Evolutionary conservation across 2,329 filamentous ascomycete genomes (phyloP), one percentile per base, ranked within the genome.

Genomic region (Ploettnerulaceae sp.): DNA sequence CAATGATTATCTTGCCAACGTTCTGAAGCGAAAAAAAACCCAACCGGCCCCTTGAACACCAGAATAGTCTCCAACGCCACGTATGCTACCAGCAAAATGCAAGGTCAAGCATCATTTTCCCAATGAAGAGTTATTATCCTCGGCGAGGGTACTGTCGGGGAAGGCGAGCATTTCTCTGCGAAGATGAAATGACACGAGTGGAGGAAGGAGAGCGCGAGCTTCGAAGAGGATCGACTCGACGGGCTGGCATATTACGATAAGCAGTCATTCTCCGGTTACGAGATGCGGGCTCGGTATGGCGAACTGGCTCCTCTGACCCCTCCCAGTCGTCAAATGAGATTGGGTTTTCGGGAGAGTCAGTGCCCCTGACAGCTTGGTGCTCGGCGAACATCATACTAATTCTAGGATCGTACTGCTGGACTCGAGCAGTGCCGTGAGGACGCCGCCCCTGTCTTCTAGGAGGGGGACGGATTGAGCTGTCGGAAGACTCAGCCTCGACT

Each of bases 321-420:
- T 53, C 38, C 26, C 51, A 47, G 3, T 52, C 54, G 18, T 47
- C 51, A 3, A 52, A 45, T 18, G 47, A 47, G n/a, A 46, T 49
- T 7, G 39, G 44, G 21, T 55, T 47, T 15, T 46, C 47, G 29
- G 44, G 35, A n/a, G 45, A 39, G 5, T 45, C 54, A 50, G 51
- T 41, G 4, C 22, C n/a, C 21, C 21, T 28, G 12, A 18, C 28
- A 57, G 42, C 34, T 46, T 61, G 62, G 39, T 64, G 60, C 29
- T 59, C 56, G 7, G 61, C 60, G 48, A 64, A 61, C 25, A 64
- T 55, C 51, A 51, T 55, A 37, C 60, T 63, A 36, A 64, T 62
- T 37, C 57, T 49, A 11, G 58, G 58, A 41, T 63, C 54, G 41
- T 60, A 63, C 9, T 60, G 55, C 39, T 59, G 57, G 33, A 50